Evolutionary conservation across 2,329 filamentous ascomycete species (phyloP).

Genomic region (Fusarium sp.): DNA sequence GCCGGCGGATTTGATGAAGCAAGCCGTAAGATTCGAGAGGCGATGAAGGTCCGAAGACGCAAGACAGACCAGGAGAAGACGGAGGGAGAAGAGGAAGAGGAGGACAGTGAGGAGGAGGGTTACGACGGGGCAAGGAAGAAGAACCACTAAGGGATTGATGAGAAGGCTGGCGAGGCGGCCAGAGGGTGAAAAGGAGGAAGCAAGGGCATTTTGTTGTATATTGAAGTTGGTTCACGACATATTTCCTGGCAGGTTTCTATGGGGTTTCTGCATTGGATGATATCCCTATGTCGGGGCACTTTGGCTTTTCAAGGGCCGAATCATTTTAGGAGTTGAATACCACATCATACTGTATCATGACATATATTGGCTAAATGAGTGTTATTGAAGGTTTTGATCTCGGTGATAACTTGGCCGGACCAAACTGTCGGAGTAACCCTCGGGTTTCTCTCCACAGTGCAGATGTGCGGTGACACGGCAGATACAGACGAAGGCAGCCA

Average conservation of each 20-base stretch:
- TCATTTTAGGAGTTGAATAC: constrained; percentile 1
- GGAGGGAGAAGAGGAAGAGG: constrained; percentile 50
- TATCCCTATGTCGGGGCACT: not conserved
- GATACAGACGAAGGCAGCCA: not conserved
- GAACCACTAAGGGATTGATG: constrained; percentile 45
- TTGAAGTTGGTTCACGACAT: constrained; percentile 12
- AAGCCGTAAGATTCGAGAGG: constrained; percentile 83
- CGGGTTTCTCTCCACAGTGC: not conserved
- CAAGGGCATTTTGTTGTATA: constrained; percentile 31
- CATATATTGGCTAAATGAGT: not conserved
- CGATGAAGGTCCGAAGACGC: constrained; percentile 76
- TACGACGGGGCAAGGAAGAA: constrained; percentile 59
- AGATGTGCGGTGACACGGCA: not conserved
- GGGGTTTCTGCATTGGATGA: not conserved
- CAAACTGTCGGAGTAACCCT: not conserved
- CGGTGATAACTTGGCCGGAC: not conserved
- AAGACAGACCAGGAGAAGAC: constrained; percentile 60
- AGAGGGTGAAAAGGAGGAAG: not conserved
- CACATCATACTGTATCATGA: not conserved
- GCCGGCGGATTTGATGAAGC: constrained; percentile 84
- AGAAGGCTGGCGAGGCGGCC: not conserved
- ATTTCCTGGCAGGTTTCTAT: not conserved
- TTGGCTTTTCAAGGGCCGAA: not conserved
- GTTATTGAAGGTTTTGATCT: not conserved
- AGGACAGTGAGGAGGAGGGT: constrained; percentile 57